phyloP scores from a whole-genome alignment of 2,329 filamentous ascomycete genomes.

The Hymenoscyphus occultus region DNA sequence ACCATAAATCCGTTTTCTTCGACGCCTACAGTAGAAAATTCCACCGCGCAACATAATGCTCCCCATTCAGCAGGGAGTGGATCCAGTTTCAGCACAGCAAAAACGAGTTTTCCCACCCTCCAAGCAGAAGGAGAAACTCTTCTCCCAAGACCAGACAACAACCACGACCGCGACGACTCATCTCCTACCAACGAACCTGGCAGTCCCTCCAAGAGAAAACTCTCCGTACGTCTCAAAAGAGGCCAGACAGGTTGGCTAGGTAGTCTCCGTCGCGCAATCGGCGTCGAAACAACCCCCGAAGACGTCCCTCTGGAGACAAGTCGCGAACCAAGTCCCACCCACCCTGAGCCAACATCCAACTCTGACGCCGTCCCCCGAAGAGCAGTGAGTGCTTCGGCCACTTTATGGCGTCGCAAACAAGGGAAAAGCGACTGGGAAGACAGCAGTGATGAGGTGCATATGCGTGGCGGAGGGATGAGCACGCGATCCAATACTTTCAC shows the following conservation, averaged over 20 bases:
- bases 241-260: constrained; percentile 55
- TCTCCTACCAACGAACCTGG: constrained; percentile 39
- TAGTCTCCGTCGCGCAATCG: constrained; percentile 49
- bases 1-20: constrained; percentile 31
- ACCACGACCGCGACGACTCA: constrained; percentile 19
- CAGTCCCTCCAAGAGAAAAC: constrained; percentile 57
- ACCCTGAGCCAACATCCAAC: constrained; percentile 17
- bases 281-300: constrained; percentile 2
- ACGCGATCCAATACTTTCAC: constrained; percentile 27
- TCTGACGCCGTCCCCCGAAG: constrained; percentile 39
- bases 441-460: constrained; percentile 23
- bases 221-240: constrained; percentile 23
- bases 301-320: constrained; percentile 7
- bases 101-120: constrained; percentile 30
- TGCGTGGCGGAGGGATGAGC: constrained; percentile 4
- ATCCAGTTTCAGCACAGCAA: constrained; percentile 33
- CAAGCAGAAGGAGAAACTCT: constrained; percentile 33
- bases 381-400: constrained; percentile 47
- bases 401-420: constrained; percentile 47
- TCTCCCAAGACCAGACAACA: constrained; percentile 30
- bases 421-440: constrained; percentile 51
- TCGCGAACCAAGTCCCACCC: constrained; percentile 28
- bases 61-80: constrained; percentile 30
- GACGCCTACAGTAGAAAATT: constrained; percentile 21
- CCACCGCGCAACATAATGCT: constrained; percentile 15